Conservation (phyloP, 2,329 filamentous ascomycete genomes). For the Clonostachys rosea region DNA sequence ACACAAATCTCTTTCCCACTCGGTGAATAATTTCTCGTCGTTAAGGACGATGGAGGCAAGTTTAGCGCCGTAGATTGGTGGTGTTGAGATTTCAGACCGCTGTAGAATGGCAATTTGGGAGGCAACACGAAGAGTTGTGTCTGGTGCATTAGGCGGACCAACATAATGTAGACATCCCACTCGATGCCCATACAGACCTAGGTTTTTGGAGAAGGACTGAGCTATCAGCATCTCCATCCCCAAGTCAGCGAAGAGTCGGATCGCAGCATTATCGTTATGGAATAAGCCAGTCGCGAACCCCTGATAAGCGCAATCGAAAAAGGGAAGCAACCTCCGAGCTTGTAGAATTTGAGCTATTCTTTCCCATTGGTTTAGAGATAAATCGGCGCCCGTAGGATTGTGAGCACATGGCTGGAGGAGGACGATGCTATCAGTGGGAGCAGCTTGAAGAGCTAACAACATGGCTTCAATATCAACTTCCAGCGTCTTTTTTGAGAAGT, state of each 20-base stretch:
- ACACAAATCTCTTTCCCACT: slow-evolving; percentile 88
- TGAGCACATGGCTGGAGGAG: slow-evolving; percentile 94
- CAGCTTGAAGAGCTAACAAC: slow-evolving; percentile 63
- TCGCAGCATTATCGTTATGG: slow-evolving; percentile 79
- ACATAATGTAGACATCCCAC: slow-evolving; percentile 96
- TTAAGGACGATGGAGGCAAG: slow-evolving; percentile 85
- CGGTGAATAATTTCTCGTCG: slow-evolving; percentile 71
- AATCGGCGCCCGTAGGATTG: slow-evolving; percentile 96
- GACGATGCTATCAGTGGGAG: slow-evolving; percentile 78
- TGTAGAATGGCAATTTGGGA: slow-evolving; percentile 92
- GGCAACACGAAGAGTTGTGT: slow-evolving; percentile 61
- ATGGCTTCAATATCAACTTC: slow-evolving; percentile 91
- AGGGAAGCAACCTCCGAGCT: slow-evolving; percentile 83
- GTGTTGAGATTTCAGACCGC: slow-evolving; percentile 96
- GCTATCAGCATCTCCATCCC: slow-evolving; percentile 85
- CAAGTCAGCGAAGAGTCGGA: slow-evolving; percentile 89
- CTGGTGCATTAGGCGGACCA: slow-evolving; percentile 64
- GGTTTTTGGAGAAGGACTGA: slow-evolving; percentile 97
- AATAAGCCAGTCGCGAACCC: slow-evolving; percentile 94
- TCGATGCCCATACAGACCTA: slow-evolving; percentile 93
- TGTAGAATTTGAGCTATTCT: slow-evolving; percentile 76
- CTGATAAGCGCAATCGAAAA: slow-evolving; percentile 98
- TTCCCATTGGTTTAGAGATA: slow-evolving; percentile 90
- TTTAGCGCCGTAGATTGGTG: slow-evolving; percentile 87
- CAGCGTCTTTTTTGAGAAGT: slow-evolving; percentile 85